These are phyloP conservation scores for Rhynchospora pubera DNA, from an alignment of 176 grass and related monocot species.

Conservation along the genomic window DNA sequence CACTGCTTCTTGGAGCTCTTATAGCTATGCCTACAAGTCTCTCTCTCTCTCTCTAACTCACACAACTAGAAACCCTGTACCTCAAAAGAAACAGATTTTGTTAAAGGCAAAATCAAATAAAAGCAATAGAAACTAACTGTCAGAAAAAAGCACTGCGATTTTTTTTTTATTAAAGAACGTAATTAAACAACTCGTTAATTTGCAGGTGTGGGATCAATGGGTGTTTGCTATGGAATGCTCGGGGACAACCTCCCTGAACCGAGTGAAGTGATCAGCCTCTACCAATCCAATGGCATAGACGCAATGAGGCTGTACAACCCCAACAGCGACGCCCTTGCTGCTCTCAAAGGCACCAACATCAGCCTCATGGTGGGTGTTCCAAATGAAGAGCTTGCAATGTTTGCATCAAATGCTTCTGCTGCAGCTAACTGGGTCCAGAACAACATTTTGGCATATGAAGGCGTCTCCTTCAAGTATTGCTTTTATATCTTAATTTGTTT, in stretches of 20 bases:
- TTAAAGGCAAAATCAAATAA: background rate
- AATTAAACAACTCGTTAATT: background rate
- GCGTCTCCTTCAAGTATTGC: conserved; percentile 14
- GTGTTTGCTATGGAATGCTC: conserved; percentile 51
- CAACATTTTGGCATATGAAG: conserved; percentile 43
- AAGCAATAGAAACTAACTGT: background rate
- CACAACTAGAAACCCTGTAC: background rate
- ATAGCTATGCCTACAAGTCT: conserved; percentile 26
- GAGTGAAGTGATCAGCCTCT: conserved; percentile 42
- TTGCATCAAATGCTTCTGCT: conserved; percentile 15
- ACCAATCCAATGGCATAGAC: conserved; percentile 42
- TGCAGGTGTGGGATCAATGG: conserved; percentile 49
- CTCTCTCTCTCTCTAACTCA: background rate
- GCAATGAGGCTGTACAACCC: conserved; percentile 60
- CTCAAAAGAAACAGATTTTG: background rate
- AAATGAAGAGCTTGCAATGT: background rate
- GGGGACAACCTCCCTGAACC: conserved; percentile 48
- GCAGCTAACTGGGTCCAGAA: conserved; percentile 38
- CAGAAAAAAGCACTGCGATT: background rate
- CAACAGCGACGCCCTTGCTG: conserved; percentile 17
- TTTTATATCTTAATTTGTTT: background rate
- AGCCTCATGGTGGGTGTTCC: conserved; percentile 28
- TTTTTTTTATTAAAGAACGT: background rate
- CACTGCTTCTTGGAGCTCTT: conserved; percentile 34
- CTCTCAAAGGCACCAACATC: conserved; percentile 35